Percentiles rank a stretch among this genome's conserved stretches.
Evolutionary conservation across 306 rosid species (phyloP).

Genomic region (Quercus engelmannii): DNA sequence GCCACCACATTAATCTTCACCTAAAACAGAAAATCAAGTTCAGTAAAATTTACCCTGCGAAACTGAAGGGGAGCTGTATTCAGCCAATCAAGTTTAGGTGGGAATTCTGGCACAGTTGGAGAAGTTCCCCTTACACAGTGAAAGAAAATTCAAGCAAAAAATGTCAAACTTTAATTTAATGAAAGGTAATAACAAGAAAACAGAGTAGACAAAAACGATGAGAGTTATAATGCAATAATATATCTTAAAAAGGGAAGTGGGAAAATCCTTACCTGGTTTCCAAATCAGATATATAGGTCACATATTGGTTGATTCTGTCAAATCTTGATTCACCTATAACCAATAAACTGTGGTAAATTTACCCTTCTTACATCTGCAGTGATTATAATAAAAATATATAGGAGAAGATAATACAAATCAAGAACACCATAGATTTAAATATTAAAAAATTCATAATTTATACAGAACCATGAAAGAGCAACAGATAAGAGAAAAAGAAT

Average conservation of each 20-base stretch:
- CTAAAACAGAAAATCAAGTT: slow-evolving; percentile 17
- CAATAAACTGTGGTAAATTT: slow-evolving; percentile 15
- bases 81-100: slow-evolving; percentile 89
- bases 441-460: not conserved
- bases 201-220: not conserved
- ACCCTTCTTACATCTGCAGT: slow-evolving; percentile 15
- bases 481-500: not conserved
- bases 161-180: slow-evolving; percentile 10
- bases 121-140: slow-evolving; percentile 57
- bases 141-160: slow-evolving; percentile 21
- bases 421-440: slow-evolving; percentile 4
- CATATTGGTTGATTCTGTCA: slow-evolving; percentile 77
- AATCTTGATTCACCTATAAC: slow-evolving; percentile 47
- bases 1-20: slow-evolving; percentile 13
- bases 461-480: slow-evolving; percentile 2
- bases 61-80: slow-evolving; percentile 89
- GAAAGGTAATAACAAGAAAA: not conserved
- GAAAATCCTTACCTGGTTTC: slow-evolving; percentile 64
- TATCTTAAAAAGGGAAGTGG: slow-evolving; percentile 6
- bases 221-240: slow-evolving; percentile 2
- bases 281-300: slow-evolving; percentile 75
- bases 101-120: slow-evolving; percentile 87
- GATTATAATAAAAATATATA: slow-evolving; percentile 1
- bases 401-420: slow-evolving; percentile 19
- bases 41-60: slow-evolving; percentile 49